Evolutionary conservation across 495 filamentous ascomycete species (phyloP).

Genomic region (Hamigera avellanea): DNA sequence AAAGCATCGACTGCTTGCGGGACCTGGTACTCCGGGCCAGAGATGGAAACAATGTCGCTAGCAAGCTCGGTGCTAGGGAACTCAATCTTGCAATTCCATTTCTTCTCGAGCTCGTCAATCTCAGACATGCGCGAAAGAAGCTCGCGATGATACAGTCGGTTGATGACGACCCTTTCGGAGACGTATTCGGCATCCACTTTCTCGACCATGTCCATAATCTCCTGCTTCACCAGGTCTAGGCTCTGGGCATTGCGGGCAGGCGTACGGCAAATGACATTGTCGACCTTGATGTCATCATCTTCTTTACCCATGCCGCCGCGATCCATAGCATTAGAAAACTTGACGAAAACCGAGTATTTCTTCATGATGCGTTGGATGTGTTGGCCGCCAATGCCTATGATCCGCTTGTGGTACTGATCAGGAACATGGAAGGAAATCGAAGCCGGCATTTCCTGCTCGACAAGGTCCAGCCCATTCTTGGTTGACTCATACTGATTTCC

Average conservation of each 20-base stretch:
- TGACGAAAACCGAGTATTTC: conserved; percentile 99
- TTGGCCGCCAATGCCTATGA: conserved; percentile 95
- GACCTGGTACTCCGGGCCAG: conserved; percentile 94
- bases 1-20: conserved; percentile 92
- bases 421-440: conserved; percentile 99
- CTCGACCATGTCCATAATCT: conserved; percentile 99
- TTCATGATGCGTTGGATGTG: conserved; percentile 99
- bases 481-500: conserved; percentile 84
- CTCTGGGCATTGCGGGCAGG: conserved; percentile 95
- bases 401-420: conserved; percentile 99
- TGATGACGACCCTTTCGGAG: conserved; percentile 80
- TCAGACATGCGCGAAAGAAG: conserved; percentile 75
- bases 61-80: conserved; percentile 96
- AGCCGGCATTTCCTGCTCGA: conserved; percentile 98
- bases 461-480: conserved; percentile 80
- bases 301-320: conserved; percentile 87
- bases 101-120: conserved; percentile 91
- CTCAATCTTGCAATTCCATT: conserved; percentile 96
- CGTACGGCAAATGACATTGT: conserved; percentile 97
- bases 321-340: conserved; percentile 99
- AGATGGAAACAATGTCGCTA: conserved; percentile 89
- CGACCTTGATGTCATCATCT: conserved; percentile 94
- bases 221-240: conserved; percentile 91
- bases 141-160: conserved; percentile 90
- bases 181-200: conserved; percentile 96